These are phyloP conservation scores for Gnaphalium uliginosum DNA, from an alignment of 129 eudicot genomes.

Conservation along the genomic window DNA sequence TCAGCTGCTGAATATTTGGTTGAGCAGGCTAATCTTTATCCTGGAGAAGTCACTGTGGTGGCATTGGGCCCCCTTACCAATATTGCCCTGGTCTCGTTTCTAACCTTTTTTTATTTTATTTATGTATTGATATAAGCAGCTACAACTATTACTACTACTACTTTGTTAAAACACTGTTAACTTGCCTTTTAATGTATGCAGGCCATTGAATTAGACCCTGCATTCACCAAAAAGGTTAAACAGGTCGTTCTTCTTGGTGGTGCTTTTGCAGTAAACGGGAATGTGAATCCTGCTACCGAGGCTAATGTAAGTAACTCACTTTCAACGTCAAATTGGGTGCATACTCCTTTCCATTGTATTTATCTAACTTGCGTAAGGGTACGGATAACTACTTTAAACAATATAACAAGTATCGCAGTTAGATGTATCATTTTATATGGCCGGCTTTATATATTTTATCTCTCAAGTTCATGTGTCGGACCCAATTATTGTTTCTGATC, in stretches of 20 bases:
- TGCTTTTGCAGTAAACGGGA: slow-evolving; percentile 92
- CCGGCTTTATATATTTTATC: neutral
- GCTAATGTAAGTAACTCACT: slow-evolving; percentile 73
- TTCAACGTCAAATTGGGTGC: slow-evolving; percentile 5
- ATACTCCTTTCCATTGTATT: neutral
- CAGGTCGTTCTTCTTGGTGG: slow-evolving; percentile 97
- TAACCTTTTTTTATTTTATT: slow-evolving; percentile 20
- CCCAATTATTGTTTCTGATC: neutral
- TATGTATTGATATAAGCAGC: neutral
- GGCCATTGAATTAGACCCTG: slow-evolving; percentile 87
- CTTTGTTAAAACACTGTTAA: slow-evolving; percentile 15
- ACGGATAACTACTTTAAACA: neutral
- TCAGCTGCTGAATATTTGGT: slow-evolving; percentile 83
- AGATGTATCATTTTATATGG: neutral
- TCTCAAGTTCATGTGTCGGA: neutral
- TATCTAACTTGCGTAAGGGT: neutral
- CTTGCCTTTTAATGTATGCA: slow-evolving; percentile 22
- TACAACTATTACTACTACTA: neutral
- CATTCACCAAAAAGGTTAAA: slow-evolving; percentile 62
- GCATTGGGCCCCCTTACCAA: slow-evolving; percentile 97
- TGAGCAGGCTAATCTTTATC: slow-evolving; percentile 70
- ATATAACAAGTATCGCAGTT: slow-evolving; percentile 10
- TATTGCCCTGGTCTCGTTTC: slow-evolving; percentile 67
- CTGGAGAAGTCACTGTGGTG: slow-evolving; percentile 87
- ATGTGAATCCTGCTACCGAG: slow-evolving; percentile 94